Conservation (phyloP, 2,329 filamentous ascomycete genomes). For the Colletotrichum sp. region DNA sequence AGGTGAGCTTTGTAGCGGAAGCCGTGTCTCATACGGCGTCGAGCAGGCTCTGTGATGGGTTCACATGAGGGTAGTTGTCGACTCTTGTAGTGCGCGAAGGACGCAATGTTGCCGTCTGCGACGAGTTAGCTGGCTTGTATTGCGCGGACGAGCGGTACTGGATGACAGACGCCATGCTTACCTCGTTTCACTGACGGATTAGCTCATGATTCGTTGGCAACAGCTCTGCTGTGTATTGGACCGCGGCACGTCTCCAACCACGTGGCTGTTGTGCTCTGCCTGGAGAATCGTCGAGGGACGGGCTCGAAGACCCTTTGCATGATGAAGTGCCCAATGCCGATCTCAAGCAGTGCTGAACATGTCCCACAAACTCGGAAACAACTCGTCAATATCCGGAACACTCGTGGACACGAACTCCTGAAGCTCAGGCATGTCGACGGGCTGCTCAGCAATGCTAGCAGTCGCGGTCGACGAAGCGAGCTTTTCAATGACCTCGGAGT, state of each 20-base stretch:
- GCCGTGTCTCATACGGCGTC: slow-evolving; percentile 48
- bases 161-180: not conserved
- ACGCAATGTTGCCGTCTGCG: not conserved
- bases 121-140: not conserved
- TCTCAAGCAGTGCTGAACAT: slow-evolving; percentile 3
- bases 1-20: slow-evolving; percentile 45
- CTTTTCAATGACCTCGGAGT: slow-evolving; percentile 51
- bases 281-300: not conserved
- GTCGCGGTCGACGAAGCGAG: slow-evolving; percentile 31
- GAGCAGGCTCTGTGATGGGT: slow-evolving; percentile 44
- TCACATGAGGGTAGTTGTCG: not conserved
- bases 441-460: not conserved
- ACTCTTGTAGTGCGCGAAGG: not conserved
- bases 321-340: not conserved
- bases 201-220: not conserved
- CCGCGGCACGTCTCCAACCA: not conserved
- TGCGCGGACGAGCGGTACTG: not conserved
- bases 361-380: slow-evolving; percentile 18
- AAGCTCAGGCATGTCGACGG: slow-evolving; percentile 10
- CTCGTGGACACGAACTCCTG: slow-evolving; percentile 14
- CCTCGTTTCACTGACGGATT: not conserved
- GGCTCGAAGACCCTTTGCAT: not conserved
- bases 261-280: not conserved
- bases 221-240: not conserved
- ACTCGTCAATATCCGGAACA: slow-evolving; percentile 16